phyloP scores from a whole-genome alignment of 2,329 filamentous ascomycete species.

The Penicillium janthinellum region DNA sequence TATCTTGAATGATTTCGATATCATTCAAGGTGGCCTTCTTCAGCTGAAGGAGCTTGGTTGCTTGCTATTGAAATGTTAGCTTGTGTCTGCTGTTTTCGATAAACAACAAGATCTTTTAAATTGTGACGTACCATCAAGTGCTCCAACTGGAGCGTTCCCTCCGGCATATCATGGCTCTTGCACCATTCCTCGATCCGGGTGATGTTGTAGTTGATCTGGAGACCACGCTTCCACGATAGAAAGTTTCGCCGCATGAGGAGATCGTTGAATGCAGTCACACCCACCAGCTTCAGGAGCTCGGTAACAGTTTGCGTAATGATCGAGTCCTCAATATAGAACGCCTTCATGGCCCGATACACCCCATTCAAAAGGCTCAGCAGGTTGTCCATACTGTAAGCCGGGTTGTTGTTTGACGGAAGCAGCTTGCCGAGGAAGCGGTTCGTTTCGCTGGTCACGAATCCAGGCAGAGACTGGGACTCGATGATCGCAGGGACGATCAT shows the following conservation, averaged over 20 bases:
- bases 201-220: constrained; percentile 99
- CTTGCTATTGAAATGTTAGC: constrained; percentile 65
- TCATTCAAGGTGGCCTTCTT: constrained; percentile 99
- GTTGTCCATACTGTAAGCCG: constrained; percentile 99
- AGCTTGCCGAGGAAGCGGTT: constrained; percentile 98
- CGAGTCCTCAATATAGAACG: constrained; percentile 92
- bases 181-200: constrained; percentile 99
- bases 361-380: constrained; percentile 92
- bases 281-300: constrained; percentile 87
- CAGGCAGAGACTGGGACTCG: constrained; percentile 95
- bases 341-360: constrained; percentile 98
- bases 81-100: not conserved
- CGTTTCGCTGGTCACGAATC: constrained; percentile 98
- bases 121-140: constrained; percentile 78
- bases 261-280: constrained; percentile 98
- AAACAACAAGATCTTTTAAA: not conserved
- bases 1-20: constrained; percentile 99
- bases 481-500: constrained; percentile 99
- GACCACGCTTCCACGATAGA: constrained; percentile 97
- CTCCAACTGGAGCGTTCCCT: constrained; percentile 94
- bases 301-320: constrained; percentile 96
- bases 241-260: constrained; percentile 97
- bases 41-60: constrained; percentile 93
- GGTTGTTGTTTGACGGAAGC: constrained; percentile 82
- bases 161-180: constrained; percentile 99